Evolutionary conservation across 306 rosid genomes (phyloP).

Genomic region (Senna siamea): DNA sequence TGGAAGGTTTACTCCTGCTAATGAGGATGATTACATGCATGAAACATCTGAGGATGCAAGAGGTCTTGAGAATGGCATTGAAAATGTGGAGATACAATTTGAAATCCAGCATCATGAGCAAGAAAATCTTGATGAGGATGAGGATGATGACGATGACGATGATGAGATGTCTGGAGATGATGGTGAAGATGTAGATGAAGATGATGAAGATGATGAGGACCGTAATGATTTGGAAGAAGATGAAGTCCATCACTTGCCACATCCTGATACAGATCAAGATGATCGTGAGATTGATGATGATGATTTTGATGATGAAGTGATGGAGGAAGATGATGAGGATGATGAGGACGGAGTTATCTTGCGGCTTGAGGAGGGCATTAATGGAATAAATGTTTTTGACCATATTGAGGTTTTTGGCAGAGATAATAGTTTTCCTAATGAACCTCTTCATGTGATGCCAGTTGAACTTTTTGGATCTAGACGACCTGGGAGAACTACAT

Average conservation of each 20-base stretch:
- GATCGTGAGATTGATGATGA: slow-evolving; percentile 99
- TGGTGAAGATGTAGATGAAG: slow-evolving; percentile 91
- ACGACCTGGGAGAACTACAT: slow-evolving; percentile 94
- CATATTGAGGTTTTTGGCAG: slow-evolving; percentile 97
- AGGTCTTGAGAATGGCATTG: slow-evolving; percentile 78
- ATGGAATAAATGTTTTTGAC: slow-evolving; percentile 97
- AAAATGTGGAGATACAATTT: slow-evolving; percentile 67
- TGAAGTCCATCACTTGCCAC: slow-evolving; percentile 89
- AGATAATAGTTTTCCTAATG: slow-evolving; percentile 82
- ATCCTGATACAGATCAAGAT: slow-evolving; percentile 95
- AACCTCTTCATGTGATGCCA: slow-evolving; percentile 94
- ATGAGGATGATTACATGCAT: slow-evolving; percentile 91
- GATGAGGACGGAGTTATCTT: slow-evolving; percentile 96
- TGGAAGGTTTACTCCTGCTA: slow-evolving; percentile 70
- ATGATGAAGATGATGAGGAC: slow-evolving; percentile 89
- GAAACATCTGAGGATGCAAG: slow-evolving; percentile 84
- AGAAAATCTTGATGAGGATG: slow-evolving; percentile 89
- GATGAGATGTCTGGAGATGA: slow-evolving; percentile 99
- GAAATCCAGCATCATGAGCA: slow-evolving; percentile 85
- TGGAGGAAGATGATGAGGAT: slow-evolving; percentile 98
- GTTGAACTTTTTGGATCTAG: slow-evolving; percentile 95
- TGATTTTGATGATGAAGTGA: slow-evolving; percentile 94
- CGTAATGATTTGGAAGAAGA: slow-evolving; percentile 88
- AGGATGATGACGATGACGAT: slow-evolving; percentile 79
- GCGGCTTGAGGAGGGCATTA: slow-evolving; percentile 97